Evolutionary conservation across 2,329 filamentous ascomycete species (phyloP).

Genomic region (Curvularia spicifera): DNA sequence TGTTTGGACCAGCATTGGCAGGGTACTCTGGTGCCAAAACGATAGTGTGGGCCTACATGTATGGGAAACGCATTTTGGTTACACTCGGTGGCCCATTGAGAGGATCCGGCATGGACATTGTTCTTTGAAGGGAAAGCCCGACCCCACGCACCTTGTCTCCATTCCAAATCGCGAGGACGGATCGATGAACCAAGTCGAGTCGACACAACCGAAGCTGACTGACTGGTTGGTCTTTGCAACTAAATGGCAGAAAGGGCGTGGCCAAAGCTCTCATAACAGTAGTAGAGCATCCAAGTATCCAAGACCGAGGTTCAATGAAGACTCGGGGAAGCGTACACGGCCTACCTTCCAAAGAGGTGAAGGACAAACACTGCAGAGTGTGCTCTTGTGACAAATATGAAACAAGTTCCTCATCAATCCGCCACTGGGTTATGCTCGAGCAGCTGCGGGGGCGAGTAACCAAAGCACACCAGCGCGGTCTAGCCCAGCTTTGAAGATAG

Average conservation of each 20-base stretch:
- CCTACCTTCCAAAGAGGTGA: background rate
- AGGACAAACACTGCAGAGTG: background rate
- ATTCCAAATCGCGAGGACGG: no score
- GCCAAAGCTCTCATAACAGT: background rate
- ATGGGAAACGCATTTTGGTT: no score
- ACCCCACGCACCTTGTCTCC: no score
- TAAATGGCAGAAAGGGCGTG: background rate
- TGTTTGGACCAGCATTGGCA: no score
- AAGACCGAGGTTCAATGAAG: background rate
- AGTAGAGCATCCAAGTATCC: background rate
- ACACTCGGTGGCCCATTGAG: no score
- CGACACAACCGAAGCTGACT: background rate
- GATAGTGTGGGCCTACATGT: no score
- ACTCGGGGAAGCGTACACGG: background rate
- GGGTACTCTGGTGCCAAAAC: background rate
- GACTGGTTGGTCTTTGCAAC: background rate
- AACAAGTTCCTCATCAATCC: background rate
- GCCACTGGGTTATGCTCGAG: background rate
- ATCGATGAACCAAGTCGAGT: background rate
- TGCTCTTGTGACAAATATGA: background rate
- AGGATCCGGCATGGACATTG: background rate
- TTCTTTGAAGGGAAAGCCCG: no score
- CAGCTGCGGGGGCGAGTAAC: background rate
- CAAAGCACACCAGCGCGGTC: background rate
- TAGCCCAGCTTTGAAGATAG: background rate